Evolutionary conservation across 2,329 filamentous ascomycete species (phyloP).

Genomic region (Ophiosphaerella korrae): DNA sequence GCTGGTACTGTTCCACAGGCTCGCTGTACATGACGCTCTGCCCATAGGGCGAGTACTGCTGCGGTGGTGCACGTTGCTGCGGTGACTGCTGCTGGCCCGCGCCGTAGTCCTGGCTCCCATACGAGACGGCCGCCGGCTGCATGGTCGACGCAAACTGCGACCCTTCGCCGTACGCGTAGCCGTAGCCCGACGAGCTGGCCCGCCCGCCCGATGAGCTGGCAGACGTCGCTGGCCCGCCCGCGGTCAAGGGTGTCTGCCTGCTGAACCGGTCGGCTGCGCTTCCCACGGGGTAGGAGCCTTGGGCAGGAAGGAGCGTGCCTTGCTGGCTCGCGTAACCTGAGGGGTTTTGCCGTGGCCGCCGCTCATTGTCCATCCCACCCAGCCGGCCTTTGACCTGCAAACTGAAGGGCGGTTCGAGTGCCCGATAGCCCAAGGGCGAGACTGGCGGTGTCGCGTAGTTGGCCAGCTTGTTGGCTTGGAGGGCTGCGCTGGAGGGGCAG

Average conservation of each 20-base stretch:
- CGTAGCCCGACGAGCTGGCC: conserved; percentile 50
- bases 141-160: conserved; percentile 61
- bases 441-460: conserved; percentile 65
- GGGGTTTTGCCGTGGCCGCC: conserved; percentile 74
- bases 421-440: conserved; percentile 69
- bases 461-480: conserved; percentile 65
- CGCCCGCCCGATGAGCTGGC: conserved; percentile 47
- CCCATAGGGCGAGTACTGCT: conserved; percentile 60
- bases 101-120: conserved; percentile 67
- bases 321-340: conserved; percentile 63
- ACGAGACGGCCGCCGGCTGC: conserved; percentile 59
- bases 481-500: conserved; percentile 12
- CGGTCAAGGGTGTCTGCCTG: conserved; percentile 52
- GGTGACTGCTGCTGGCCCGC: conserved; percentile 61
- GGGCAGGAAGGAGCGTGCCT: conserved; percentile 53
- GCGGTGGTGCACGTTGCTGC: conserved; percentile 58
- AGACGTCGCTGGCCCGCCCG: conserved; percentile 50
- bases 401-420: conserved; percentile 62
- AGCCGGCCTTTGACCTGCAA: conserved; percentile 58
- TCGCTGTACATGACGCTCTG: conserved; percentile 82
- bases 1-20: conserved; percentile 75
- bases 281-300: conserved; percentile 51
- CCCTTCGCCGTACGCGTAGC: conserved; percentile 61
- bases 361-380: conserved; percentile 77
- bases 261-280: conserved; percentile 56